A percentile compares a stretch with the other conserved stretches of the same genome.
phyloP scores from a whole-genome alignment of 352 stramenopile species.

The Globisporangium parvum region DNA sequence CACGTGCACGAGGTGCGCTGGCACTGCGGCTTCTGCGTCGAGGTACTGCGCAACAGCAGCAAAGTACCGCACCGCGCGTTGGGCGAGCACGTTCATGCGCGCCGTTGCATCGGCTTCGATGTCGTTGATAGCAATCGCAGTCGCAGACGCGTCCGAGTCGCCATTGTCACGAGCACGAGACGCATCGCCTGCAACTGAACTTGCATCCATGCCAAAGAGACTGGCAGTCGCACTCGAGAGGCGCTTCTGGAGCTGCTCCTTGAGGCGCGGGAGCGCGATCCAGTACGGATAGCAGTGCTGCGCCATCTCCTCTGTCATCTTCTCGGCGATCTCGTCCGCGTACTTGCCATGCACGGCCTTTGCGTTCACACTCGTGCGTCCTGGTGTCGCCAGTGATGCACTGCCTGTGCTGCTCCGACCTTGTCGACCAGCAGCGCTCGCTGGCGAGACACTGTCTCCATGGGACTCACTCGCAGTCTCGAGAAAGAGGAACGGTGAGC shows the following conservation, averaged over 20 bases:
- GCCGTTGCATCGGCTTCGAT: neutral
- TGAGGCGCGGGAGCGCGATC: constrained; percentile 28
- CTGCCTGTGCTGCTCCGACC: neutral
- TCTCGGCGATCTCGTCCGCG: constrained; percentile 37
- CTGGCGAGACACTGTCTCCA: neutral
- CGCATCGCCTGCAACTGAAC: neutral
- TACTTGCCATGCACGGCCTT: constrained; percentile 34
- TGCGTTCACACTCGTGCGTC: constrained; percentile 13
- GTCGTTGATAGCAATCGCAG: neutral
- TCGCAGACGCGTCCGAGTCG: neutral
- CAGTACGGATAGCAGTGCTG: constrained; percentile 39
- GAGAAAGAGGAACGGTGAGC: constrained; percentile 35
- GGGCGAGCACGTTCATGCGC: neutral
- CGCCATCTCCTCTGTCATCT: constrained; percentile 38
- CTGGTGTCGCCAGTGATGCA: neutral
- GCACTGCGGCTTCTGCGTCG: neutral
- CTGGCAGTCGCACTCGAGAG: constrained; percentile 5
- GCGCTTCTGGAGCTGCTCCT: constrained; percentile 24
- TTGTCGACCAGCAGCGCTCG: neutral
- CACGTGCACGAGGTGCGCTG: constrained; percentile 10
- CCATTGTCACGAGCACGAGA: neutral
- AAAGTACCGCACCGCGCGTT: constrained; percentile 1
- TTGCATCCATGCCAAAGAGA: neutral
- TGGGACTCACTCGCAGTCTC: neutral
- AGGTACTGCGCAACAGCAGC: constrained; percentile 9